Conservation (phyloP, 1,139 yeast genomes). For the Yamadazyma dendronema region DNA sequence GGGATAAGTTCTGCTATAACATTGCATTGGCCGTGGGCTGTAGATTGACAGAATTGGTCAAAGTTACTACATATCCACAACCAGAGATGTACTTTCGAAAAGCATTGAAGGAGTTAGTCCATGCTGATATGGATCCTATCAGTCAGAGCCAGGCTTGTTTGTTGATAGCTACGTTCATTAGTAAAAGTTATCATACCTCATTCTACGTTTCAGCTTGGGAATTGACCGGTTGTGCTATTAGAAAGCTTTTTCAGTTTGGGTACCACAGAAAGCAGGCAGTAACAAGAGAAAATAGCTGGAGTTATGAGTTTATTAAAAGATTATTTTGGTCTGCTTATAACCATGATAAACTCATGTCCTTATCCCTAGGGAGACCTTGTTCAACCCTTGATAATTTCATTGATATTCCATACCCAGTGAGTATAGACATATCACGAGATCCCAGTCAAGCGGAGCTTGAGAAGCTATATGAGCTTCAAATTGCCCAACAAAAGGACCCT, state of each 20-base stretch:
- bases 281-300: conserved; percentile 11
- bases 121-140: conserved; percentile 10
- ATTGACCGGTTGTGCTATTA: conserved; percentile 14
- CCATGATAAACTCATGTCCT: conserved; percentile 11
- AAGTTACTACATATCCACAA: conserved; percentile 13
- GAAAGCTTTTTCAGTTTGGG: conserved; percentile 16
- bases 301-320: conserved; percentile 14
- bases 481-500: conserved; percentile 10
- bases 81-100: conserved; percentile 15
- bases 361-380: conserved; percentile 15
- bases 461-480: conserved; percentile 11
- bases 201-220: conserved; percentile 18
- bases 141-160: conserved; percentile 15
- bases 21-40: conserved; percentile 17
- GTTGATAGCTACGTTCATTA: conserved; percentile 15
- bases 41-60: conserved; percentile 13
- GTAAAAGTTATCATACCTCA: conserved; percentile 15
- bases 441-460: conserved; percentile 10
- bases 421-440: conserved; percentile 9
- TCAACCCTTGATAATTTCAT: conserved; percentile 15
- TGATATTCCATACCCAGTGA: conserved; percentile 15
- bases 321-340: conserved; percentile 16
- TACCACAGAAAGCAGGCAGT: conserved; percentile 11
- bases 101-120: conserved; percentile 12
- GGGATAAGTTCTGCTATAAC: conserved; percentile 14